Base-by-base conservation (phyloP, 1,139 yeast species). In the Saccharomyces hybrid region DNA sequence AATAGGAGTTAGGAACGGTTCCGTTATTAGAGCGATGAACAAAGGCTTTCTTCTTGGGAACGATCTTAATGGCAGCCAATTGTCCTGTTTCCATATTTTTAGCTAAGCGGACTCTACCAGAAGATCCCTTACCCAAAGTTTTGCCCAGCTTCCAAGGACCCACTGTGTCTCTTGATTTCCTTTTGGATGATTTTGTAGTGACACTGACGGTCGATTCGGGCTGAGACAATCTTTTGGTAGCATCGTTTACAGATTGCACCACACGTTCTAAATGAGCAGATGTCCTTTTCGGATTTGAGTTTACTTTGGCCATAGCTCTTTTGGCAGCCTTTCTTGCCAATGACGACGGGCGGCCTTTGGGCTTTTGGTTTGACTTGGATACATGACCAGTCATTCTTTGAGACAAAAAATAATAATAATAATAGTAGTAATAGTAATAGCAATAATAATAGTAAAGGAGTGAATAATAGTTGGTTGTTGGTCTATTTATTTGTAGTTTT, bases 121-220 rank as follows among this genome's bases (percentile, higher is more conserved):
- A 85, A 52, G 93, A 87, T 24, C 95, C 95, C 65, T 88, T 78
- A 4, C 95, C 95, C 55, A 86, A 71, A 5, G 93, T 86, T 65
- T 84, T 81, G 21, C 95, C 95, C 56, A 86, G 73, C 62, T 80
- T 80, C 95, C 95, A 86, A 8, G 95, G 95, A 2, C 95, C 95
- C 16, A 86, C 74, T 34, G 73, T 72, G 57, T 73, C 72, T 51
- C 70, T 60, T 24, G 66, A 62, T 51, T 62, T 66, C 47, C 70
- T 60, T 52, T 66, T 67, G 28, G 67, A 62, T 2, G 69, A 64
- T 55, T 65, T 63, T 8, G 68, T 65, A 21, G 58, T 57, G 8
- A 60, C 59, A 50, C 62, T 63, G 2, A 28, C n/a, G 16, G 49
- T 53, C 2, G 63, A 60, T 21, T 60, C 61, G 16, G 61, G 52